These are phyloP conservation scores for Phoma herbarum DNA, from an alignment of 2,329 filamentous ascomycete species.

Conservation along the genomic window DNA sequence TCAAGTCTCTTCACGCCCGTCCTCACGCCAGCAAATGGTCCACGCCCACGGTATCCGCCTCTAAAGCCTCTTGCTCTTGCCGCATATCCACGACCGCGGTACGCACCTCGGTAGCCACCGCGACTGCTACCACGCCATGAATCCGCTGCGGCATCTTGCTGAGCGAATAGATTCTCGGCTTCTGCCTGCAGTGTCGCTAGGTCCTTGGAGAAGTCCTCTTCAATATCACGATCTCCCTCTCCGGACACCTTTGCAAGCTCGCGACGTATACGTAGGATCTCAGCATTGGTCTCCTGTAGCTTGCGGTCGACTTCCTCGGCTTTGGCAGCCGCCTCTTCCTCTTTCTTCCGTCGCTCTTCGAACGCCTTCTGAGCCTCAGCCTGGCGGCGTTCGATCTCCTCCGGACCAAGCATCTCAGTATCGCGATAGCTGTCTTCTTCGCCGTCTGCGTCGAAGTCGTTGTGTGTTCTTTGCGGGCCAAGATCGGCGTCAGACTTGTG, in stretches of 20 bases:
- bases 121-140: conserved; percentile 27
- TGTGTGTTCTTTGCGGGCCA: background rate
- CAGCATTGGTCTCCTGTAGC: conserved; percentile 69
- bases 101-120: conserved; percentile 37
- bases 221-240: conserved; percentile 21
- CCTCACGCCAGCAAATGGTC: conserved; percentile 36
- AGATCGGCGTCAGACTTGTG: conserved; percentile 58
- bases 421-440: conserved; percentile 26
- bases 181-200: conserved; percentile 48
- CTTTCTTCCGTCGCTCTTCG: conserved; percentile 70
- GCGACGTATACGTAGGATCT: conserved; percentile 68
- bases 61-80: conserved; percentile 54
- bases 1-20: conserved; percentile 72
- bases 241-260: conserved; percentile 64
- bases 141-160: conserved; percentile 51
- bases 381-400: conserved; percentile 74
- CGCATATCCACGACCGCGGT: conserved; percentile 23
- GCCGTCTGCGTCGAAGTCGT: conserved; percentile 28
- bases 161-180: conserved; percentile 73
- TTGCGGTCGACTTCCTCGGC: conserved; percentile 72
- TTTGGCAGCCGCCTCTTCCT: conserved; percentile 69
- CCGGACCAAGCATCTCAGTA: conserved; percentile 69
- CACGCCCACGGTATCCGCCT: conserved; percentile 56
- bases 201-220: conserved; percentile 29
- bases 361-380: conserved; percentile 75